Evolutionary conservation across 129 eudicot genomes (phyloP), one percentile per base, ranked within the genome.

Genomic region (Daucus carota): DNA sequence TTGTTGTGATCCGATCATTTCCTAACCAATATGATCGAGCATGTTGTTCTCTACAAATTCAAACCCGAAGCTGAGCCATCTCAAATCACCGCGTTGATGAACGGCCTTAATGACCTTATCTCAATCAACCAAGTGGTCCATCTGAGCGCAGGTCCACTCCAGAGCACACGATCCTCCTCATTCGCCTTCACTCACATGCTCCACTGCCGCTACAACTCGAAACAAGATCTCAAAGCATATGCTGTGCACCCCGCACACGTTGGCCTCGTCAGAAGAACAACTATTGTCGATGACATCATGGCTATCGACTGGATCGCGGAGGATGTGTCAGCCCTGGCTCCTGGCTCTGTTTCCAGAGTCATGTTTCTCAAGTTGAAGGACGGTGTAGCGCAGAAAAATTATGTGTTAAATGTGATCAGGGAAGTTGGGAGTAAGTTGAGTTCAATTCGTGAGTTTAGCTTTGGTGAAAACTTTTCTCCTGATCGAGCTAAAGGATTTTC

Each of bases 401-500:
- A 83, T 82, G 88, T 92, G 73, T 47, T 89, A 75, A 79, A 74
- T 46, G 86, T 78, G 24, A 76, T 86, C 74, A 87, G 86, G 20
- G 96, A 87, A 52, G 70, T 83, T 20, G 83, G 83, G 54, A 88
- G 75, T 31, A 76, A 73, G 67, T 80, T 87, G 54, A 69, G 57
- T 4, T 36, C 80, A 57, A 76, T 89, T 72, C 82, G 84, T 65
- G 76, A 84, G 87, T 8, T 92, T 31, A 87, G 80, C 8, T 70
- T 75, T 57, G 97, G 97, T 34, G 93, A 87, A 78, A 89, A 87
- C 52, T 87, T 92, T 62, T 92, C 96, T 28, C 89, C 83, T 34
- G 90, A 82, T 32, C 86, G 97, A 75, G 91, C 96, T 8, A 92
- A 92, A 78, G 97, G 97, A 7, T 92, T 69, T 72, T 76, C 86